phyloP scores from a whole-genome alignment of 371 early-diverging fungal genomes.

The Paraphysoderma sedebokerense region DNA sequence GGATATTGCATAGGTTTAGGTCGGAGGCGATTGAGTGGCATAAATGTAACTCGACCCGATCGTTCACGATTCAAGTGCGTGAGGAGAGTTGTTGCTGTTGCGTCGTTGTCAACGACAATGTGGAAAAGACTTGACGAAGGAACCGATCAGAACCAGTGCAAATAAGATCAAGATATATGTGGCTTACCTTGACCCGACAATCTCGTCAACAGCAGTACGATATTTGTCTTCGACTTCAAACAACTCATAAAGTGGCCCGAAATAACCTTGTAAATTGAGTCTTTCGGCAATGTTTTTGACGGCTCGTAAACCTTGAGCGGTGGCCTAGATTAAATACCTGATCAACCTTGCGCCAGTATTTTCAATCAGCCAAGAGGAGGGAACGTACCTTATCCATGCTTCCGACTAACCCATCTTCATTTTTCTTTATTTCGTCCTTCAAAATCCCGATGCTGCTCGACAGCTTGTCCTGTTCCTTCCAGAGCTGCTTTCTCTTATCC shows the following conservation, averaged over 20 bases:
- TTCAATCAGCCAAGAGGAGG: too few relatives aligned
- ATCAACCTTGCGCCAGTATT: too few relatives aligned
- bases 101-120: constrained; percentile 91
- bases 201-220: constrained; percentile 73
- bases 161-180: neutral
- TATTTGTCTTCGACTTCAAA: constrained; percentile 73
- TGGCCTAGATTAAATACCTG: constrained; percentile 33
- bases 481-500: constrained; percentile 26
- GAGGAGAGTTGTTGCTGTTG: constrained; percentile 64
- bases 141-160: neutral
- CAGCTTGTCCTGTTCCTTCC: constrained; percentile 77
- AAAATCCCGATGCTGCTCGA: constrained; percentile 44
- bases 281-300: constrained; percentile 43
- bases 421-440: constrained; percentile 52
- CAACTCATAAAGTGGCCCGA: constrained; percentile 84
- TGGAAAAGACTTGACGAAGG: constrained; percentile 60
- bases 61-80: constrained; percentile 52
- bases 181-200: constrained; percentile 57
- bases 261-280: constrained; percentile 49
- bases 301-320: constrained; percentile 51
- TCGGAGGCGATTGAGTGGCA: constrained; percentile 83
- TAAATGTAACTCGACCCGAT: constrained; percentile 85
- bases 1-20: constrained; percentile 42
- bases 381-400: constrained; percentile 58
- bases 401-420: constrained; percentile 48